These are phyloP conservation scores for Apiospora hydei DNA, from an alignment of 2,329 filamentous ascomycete species.

Conservation along the genomic window DNA sequence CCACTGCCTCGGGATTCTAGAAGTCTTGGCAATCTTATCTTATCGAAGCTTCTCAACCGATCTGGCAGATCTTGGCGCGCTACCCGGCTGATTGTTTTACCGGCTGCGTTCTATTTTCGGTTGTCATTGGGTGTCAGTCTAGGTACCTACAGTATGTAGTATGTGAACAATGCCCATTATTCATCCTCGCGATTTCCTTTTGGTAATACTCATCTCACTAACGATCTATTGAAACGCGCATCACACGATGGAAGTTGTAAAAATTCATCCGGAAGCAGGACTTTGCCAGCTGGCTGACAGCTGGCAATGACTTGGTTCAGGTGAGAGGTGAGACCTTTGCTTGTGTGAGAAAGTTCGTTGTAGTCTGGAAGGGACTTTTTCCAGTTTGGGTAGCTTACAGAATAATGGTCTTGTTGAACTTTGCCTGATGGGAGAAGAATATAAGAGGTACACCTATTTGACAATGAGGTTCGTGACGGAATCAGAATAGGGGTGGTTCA, in stretches of 20 bases:
- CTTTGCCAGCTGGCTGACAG: neutral
- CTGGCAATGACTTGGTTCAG: neutral
- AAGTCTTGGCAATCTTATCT: conserved; percentile 18
- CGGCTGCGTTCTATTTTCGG: neutral
- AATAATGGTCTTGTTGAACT: no score
- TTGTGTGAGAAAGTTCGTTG: neutral
- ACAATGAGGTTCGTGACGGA: no score
- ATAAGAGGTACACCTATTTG: no score
- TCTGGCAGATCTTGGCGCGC: neutral
- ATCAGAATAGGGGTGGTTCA: no score
- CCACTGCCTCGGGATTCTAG: conserved; percentile 15
- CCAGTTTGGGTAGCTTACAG: no score
- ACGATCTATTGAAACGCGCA: neutral
- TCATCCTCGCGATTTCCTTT: neutral
- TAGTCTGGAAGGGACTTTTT: no score
- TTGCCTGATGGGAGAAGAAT: no score
- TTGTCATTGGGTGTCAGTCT: neutral
- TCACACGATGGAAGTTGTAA: neutral
- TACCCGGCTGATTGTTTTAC: neutral
- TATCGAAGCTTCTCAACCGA: neutral
- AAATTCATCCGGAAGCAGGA: no score
- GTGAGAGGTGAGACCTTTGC: neutral
- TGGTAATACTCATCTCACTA: neutral
- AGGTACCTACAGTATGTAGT: neutral
- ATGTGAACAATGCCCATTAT: neutral